Evolutionary conservation across 305 asterid genomes (phyloP).

Genomic region (Fraxinus nigra): DNA sequence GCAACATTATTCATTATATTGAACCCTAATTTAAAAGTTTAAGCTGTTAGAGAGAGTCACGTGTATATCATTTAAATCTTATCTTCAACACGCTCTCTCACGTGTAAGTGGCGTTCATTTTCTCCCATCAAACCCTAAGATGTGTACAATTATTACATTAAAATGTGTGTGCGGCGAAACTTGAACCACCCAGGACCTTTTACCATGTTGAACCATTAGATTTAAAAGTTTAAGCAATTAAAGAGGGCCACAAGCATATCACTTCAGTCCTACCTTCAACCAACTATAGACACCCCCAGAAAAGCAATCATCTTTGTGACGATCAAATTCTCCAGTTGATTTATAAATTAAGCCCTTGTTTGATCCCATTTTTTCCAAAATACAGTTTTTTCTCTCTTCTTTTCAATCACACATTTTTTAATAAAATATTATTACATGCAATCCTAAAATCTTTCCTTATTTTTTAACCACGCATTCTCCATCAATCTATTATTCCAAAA

Average conservation of each 20-base stretch:
- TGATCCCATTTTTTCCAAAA: no score
- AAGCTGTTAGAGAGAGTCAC: neutral
- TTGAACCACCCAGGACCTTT: neutral
- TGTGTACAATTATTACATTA: neutral
- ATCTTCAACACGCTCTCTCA: neutral
- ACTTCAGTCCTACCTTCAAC: neutral
- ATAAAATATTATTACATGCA: no score
- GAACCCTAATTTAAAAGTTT: neutral
- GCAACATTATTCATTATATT: neutral
- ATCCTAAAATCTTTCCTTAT: no score
- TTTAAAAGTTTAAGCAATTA: neutral
- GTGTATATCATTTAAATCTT: neutral
- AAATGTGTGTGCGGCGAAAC: neutral
- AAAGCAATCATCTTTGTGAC: neutral
- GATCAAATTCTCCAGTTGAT: neutral
- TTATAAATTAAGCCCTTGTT: neutral
- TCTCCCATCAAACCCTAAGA: neutral
- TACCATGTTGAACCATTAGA: neutral
- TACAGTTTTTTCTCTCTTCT: no score
- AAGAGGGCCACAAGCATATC: neutral
- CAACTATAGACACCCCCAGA: neutral
- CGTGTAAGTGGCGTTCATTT: neutral
- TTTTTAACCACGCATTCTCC: no score
- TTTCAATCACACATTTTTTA: no score
- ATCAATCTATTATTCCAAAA: no score